A percentile compares a stretch with the other conserved stretches of the same genome.
Evolutionary conservation across 768 basidiomycete species (phyloP).

Genomic region (Lactarius sp.): DNA sequence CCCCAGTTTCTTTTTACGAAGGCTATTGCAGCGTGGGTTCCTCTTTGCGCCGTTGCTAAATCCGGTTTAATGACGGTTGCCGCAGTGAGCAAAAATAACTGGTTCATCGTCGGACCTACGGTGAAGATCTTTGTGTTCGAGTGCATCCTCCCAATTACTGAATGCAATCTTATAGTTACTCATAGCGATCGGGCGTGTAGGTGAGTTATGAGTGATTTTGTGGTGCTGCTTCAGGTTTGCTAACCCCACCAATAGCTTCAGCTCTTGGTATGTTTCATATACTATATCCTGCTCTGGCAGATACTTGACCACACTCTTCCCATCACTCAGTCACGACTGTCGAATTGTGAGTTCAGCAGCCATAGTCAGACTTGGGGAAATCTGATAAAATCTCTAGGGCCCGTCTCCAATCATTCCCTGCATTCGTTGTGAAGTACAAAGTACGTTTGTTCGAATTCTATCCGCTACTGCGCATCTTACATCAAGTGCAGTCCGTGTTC

Average conservation of each 20-base stretch:
- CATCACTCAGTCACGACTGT: conserved; percentile 13
- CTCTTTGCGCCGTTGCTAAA: background rate
- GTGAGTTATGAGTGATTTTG: conserved; percentile 7
- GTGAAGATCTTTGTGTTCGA: conserved; percentile 1
- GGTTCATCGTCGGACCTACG: conserved; percentile 18
- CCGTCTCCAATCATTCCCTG: conserved; percentile 10
- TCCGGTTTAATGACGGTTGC: background rate
- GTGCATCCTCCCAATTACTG: background rate
- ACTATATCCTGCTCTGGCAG: background rate
- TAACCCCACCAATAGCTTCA: conserved; percentile 12
- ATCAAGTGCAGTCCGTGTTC: conserved; percentile 20
- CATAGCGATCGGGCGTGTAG: conserved; percentile 13
- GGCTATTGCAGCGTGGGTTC: conserved; percentile 17
- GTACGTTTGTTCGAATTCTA: background rate
- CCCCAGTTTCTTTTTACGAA: conserved; percentile 20
- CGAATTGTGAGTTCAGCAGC: conserved; percentile 11
- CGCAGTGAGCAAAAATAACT: conserved; percentile 25
- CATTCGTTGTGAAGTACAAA: conserved; percentile 1
- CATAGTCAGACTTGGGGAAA: background rate
- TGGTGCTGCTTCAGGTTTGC: background rate
- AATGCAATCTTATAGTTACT: conserved; percentile 7
- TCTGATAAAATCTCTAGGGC: conserved; percentile 4
- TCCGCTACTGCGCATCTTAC: background rate
- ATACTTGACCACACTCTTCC: background rate
- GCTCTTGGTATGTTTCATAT: conserved; percentile 17